A percentile compares a stretch with the other conserved stretches of the same genome.
These are phyloP conservation scores for Corchorus capsularis DNA, from an alignment of 345 rosid species.

Conservation along the genomic window DNA sequence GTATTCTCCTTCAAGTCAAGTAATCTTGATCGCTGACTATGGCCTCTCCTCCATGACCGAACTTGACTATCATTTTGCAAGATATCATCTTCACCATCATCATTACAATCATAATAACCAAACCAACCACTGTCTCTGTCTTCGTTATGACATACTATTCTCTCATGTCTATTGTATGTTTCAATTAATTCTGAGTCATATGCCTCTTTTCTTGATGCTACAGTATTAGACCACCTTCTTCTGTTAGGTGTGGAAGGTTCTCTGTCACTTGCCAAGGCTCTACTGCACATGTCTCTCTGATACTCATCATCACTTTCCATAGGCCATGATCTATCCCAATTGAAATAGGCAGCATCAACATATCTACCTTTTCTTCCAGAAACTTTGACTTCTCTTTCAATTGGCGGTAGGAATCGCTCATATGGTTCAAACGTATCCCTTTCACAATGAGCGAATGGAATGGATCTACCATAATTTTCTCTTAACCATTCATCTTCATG, in stretches of 20 bases:
- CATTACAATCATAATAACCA: slow-evolving; percentile 18
- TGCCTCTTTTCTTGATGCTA: slow-evolving; percentile 23
- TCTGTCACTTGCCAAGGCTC: slow-evolving; percentile 26
- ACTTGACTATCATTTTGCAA: slow-evolving; percentile 25
- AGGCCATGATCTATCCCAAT: slow-evolving; percentile 34
- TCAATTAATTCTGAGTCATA: slow-evolving; percentile 26
- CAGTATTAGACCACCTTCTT: slow-evolving; percentile 32
- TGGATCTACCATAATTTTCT: slow-evolving; percentile 24
- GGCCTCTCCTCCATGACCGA: slow-evolving; percentile 31
- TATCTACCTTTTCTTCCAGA: slow-evolving; percentile 38
- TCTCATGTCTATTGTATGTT: slow-evolving; percentile 25
- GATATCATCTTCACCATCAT: slow-evolving; percentile 25
- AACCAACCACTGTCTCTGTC: slow-evolving; percentile 30
- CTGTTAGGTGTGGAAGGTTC: slow-evolving; percentile 29
- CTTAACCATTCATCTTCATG: slow-evolving; percentile 31
- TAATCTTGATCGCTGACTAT: slow-evolving; percentile 26
- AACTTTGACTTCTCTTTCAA: slow-evolving; percentile 34
- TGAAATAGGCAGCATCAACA: slow-evolving; percentile 29
- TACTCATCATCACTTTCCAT: slow-evolving; percentile 35
- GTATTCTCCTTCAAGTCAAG: slow-evolving; percentile 27
- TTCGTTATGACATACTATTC: slow-evolving; percentile 28
- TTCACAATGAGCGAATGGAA: slow-evolving; percentile 32
- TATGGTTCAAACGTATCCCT: slow-evolving; percentile 33
- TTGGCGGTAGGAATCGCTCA: slow-evolving; percentile 26
- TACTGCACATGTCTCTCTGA: slow-evolving; percentile 24